Percentiles rank a stretch among this genome's conserved stretches.
These are phyloP conservation scores for Exophiala lecanii-corni DNA, from an alignment of 2,329 filamentous ascomycete genomes.

Conservation along the genomic window DNA sequence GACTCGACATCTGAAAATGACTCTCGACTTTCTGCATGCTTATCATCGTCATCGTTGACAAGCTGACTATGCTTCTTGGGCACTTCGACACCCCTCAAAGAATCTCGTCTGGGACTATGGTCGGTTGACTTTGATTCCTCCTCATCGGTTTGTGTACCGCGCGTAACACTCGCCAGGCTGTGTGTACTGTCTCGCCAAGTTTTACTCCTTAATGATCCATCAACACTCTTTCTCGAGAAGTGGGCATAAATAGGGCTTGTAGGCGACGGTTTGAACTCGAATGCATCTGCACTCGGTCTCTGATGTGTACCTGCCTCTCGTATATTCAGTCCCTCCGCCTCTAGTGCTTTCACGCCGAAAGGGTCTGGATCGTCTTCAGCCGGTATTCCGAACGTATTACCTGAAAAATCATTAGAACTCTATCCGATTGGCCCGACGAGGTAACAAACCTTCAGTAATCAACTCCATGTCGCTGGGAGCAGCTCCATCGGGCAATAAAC, in stretches of 20 bases:
- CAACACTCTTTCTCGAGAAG: constrained; percentile 62
- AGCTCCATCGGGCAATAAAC: constrained; percentile 60
- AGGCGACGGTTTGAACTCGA: constrained; percentile 74
- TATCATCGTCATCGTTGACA: constrained; percentile 12
- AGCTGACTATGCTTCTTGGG: constrained; percentile 21
- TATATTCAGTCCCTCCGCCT: constrained; percentile 84
- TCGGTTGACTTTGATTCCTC: constrained; percentile 52
- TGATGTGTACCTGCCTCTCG: constrained; percentile 77
- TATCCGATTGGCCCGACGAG: too few relatives aligned
- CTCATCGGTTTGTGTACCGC: constrained; percentile 66
- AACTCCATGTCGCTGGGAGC: constrained; percentile 72
- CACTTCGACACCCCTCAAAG: constrained; percentile 6
- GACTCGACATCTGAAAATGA: constrained; percentile 26
- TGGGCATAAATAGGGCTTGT: constrained; percentile 63
- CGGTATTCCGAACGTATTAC: constrained; percentile 69
- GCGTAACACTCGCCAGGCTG: constrained; percentile 58
- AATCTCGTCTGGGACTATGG: constrained; percentile 35
- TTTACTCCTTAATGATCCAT: constrained; percentile 61
- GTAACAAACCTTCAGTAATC: constrained; percentile 39
- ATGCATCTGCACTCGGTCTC: constrained; percentile 70
- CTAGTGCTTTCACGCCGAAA: constrained; percentile 84
- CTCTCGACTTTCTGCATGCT: constrained; percentile 9
- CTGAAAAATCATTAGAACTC: too few relatives aligned
- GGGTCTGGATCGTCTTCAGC: constrained; percentile 80
- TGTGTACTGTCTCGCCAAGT: constrained; percentile 66